A percentile compares a stretch with the other conserved stretches of the same genome.
Conservation (phyloP, 2,329 filamentous ascomycete species). For the Botrytis tulipae region DNA sequence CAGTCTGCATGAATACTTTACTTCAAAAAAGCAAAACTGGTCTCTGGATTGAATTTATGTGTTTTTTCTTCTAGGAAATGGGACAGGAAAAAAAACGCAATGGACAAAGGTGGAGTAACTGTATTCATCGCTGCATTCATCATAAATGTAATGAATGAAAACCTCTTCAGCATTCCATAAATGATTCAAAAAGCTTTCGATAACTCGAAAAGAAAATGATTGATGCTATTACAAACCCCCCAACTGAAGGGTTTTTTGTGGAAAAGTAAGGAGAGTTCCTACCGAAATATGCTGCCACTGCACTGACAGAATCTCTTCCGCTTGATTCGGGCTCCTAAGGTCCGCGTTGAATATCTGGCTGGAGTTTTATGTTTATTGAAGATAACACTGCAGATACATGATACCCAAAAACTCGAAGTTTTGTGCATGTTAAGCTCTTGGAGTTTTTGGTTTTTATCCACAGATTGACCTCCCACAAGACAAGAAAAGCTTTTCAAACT, state of each 20-base stretch:
- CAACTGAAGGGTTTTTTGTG: neutral
- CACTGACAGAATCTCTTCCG: neutral
- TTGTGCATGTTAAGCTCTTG: no score
- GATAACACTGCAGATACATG: neutral
- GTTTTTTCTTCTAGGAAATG: neutral
- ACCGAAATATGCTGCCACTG: neutral
- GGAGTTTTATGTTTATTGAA: neutral
- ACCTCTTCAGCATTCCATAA: neutral
- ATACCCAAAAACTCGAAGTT: neutral
- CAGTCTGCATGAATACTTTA: neutral
- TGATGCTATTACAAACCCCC: neutral
- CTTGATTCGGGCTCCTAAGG: neutral
- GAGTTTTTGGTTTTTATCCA: no score
- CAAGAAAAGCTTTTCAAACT: neutral
- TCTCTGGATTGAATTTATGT: neutral
- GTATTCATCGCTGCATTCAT: neutral
- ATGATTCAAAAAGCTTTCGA: neutral
- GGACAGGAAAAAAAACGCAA: neutral
- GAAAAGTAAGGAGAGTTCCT: neutral
- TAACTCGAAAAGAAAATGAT: no score
- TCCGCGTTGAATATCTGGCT: neutral
- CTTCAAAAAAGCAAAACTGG: neutral
- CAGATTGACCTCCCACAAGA: neutral
- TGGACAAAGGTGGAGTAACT: neutral
- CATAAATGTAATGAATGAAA: neutral